Base-by-base conservation (phyloP, 192 early-diverging fungal species). In the Spizellomyces sp. region DNA sequence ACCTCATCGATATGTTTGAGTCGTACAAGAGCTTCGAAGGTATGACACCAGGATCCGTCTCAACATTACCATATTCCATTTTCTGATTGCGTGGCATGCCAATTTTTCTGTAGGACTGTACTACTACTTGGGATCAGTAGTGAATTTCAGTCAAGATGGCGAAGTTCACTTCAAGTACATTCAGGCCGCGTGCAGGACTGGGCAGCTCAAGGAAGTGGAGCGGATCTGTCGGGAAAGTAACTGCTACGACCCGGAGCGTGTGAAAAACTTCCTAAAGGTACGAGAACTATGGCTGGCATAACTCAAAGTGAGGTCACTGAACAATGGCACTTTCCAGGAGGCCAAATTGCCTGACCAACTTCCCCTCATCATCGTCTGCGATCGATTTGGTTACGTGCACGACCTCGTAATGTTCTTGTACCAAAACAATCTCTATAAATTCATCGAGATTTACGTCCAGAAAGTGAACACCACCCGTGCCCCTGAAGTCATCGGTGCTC, bases 91-190 rank as follows among this genome's bases (percentile, higher is more conserved):
- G 12, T 12, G 9, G 48, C 64, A 2, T 12, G 9, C 45, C 44
- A 70, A 27, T 41, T 12, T 9, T 21, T 71, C 21, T 21, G 0
- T 36, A 36, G 27, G 27, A 36, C 83, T 99, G 63, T 99, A 99
- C 80, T 98, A 96, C 80, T 99, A 95, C 81, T 80, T 99, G 45
- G 96, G 95, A 1, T 92, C 98, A 0, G 89, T 98, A 54, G 96
- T 98, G 73, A 99, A 98, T 77, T 85, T 98, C 58, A 94, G 94
- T 71, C 89, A 95, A 67, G 96, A 98, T 71, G 86, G 92, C 6
- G 92, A 95, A 50, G 98, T 99, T 1, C 93, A 96, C 69, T 96
- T 96, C 87, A 98, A 98, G 86, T 99, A 98, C 81, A 99, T 99
- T 66, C 95, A 99, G 80, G 93, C 98, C 9, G 96, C 95, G 10